Percentiles rank a stretch among this genome's conserved stretches.
Evolutionary conservation across 2,329 filamentous ascomycete species (phyloP).

Genomic region (Nannizziopsis barbatae): DNA sequence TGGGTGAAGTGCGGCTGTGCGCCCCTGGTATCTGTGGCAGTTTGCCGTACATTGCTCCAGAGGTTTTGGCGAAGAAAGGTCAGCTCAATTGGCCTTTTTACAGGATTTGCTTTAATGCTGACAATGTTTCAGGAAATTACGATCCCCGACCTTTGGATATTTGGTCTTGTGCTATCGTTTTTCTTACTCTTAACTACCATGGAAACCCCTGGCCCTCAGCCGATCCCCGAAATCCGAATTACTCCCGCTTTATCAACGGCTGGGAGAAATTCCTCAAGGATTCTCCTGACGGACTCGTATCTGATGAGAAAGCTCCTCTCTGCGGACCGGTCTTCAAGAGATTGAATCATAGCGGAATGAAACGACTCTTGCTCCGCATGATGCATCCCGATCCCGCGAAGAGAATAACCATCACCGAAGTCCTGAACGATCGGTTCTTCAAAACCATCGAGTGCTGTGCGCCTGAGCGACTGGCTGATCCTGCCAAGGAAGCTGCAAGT

Average conservation of each 20-base stretch:
- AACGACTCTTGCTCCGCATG: constrained; percentile 66
- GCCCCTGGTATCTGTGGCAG: constrained; percentile 74
- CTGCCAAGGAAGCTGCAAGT: constrained; percentile 49
- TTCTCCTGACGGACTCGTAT: constrained; percentile 41
- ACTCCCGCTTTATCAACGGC: constrained; percentile 52
- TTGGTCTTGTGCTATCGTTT: constrained; percentile 76
- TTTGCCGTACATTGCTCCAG: constrained; percentile 75
- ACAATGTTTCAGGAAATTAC: constrained; percentile 38
- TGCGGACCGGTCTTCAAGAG: constrained; percentile 53
- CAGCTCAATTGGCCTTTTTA: constrained; percentile 18
- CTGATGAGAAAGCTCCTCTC: constrained; percentile 55
- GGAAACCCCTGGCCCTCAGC: constrained; percentile 66
- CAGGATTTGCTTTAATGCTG: constrained; percentile 3
- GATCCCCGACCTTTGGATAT: constrained; percentile 74
- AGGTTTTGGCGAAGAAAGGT: constrained; percentile 59
- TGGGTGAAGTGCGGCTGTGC: constrained; percentile 60
- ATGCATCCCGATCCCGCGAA: constrained; percentile 64
- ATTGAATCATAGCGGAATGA: constrained; percentile 52
- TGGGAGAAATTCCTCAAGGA: constrained; percentile 58
- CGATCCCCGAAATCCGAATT: constrained; percentile 46
- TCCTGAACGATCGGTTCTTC: constrained; percentile 60
- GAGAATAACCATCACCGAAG: constrained; percentile 58
- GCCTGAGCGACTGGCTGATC: constrained; percentile 48
- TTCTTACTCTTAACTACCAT: constrained; percentile 62
- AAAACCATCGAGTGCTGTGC: constrained; percentile 70